A percentile compares a stretch with the other conserved stretches of the same genome.
Conservation (phyloP, 176 grass and related monocot genomes). For the Guadua angustifolia region DNA sequence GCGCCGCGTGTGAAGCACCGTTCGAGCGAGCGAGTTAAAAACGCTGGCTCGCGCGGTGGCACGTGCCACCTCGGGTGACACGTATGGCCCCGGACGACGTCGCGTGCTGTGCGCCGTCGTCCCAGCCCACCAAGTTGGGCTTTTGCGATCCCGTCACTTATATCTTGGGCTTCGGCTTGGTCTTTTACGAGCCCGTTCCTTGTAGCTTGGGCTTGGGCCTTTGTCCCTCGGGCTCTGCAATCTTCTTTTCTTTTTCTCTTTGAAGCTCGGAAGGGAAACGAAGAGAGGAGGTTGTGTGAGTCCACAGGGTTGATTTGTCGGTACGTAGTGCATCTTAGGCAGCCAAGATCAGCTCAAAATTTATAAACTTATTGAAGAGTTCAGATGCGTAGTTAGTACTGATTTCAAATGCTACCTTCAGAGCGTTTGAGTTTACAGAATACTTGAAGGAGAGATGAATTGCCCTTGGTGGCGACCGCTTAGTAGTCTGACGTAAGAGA, state of each 20-base stretch:
- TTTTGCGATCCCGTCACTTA: too few species aligned
- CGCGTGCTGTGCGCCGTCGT: neutral
- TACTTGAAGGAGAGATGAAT: neutral
- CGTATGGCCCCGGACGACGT: neutral
- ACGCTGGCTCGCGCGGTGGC: neutral
- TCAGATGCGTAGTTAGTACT: neutral
- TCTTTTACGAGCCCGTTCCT: neutral
- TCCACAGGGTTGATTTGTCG: neutral
- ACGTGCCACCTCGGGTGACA: conserved; percentile 19
- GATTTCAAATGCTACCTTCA: neutral
- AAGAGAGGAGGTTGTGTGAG: neutral
- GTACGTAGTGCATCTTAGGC: neutral
- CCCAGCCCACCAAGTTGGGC: neutral
- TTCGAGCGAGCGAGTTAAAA: neutral
- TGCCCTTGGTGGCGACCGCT: neutral
- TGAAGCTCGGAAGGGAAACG: neutral
- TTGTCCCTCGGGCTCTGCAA: neutral
- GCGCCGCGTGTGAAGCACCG: neutral
- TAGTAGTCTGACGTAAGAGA: neutral
- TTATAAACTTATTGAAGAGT: neutral
- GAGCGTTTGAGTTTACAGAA: neutral
- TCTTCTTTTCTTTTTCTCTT: neutral
- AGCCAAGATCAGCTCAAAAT: neutral
- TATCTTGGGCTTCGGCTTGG: too few species aligned
- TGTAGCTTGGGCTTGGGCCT: neutral